Conservation (phyloP, 192 early-diverging fungal genomes). For the Entomortierella chlamydospora region DNA sequence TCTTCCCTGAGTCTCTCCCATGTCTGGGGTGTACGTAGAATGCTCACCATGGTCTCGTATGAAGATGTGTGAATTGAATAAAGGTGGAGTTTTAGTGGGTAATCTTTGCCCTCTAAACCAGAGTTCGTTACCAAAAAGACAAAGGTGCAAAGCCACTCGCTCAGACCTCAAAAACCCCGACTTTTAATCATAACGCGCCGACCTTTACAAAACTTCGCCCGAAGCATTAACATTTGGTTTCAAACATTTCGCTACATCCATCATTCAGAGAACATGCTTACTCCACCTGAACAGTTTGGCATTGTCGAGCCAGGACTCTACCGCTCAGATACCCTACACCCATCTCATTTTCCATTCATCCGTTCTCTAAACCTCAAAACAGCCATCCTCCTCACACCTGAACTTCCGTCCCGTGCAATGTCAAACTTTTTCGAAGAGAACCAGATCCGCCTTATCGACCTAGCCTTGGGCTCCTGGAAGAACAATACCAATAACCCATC, state of each 20-base stretch:
- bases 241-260: too few relatives aligned
- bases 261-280: constrained; percentile 38
- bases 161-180: too few relatives aligned
- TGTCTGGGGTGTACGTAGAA: background rate
- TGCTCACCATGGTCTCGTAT: background rate
- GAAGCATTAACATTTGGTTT: too few relatives aligned
- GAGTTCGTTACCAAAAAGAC: too few relatives aligned
- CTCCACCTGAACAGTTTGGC: constrained; percentile 87
- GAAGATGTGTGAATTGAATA: background rate
- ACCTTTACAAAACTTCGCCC: too few relatives aligned
- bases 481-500: constrained; percentile 20
- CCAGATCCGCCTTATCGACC: constrained; percentile 68
- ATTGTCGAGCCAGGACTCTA: constrained; percentile 92
- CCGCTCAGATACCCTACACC: constrained; percentile 81
- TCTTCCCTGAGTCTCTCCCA: too few relatives aligned
- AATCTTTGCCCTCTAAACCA: background rate
- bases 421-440: constrained; percentile 80
- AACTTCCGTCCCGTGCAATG: constrained; percentile 81
- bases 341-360: constrained; percentile 83
- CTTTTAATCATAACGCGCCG: too few relatives aligned
- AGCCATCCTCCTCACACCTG: constrained; percentile 84
- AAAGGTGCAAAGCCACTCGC: too few relatives aligned
- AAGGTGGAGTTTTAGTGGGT: background rate
- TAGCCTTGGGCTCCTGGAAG: constrained; percentile 42
- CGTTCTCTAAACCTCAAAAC: constrained; percentile 83